Conservation (phyloP, 192 early-diverging fungal genomes). For the Coemansia sp. region DNA sequence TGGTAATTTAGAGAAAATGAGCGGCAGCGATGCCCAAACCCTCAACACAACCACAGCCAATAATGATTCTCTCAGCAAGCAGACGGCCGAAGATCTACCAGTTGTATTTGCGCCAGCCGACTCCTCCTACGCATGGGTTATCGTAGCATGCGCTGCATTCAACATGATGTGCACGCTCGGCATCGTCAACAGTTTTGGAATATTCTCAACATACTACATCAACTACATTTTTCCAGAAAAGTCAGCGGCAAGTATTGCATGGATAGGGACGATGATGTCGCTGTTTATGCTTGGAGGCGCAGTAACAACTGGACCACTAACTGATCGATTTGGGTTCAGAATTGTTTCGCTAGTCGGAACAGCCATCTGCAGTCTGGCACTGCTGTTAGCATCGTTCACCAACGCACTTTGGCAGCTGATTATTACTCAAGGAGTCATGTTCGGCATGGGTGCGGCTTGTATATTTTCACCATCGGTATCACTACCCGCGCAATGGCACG, state of each 20-base stretch:
- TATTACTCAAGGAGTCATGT: constrained; percentile 70
- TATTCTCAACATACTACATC: constrained; percentile 42
- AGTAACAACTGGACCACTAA: constrained; percentile 30
- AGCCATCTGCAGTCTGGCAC: constrained; percentile 15
- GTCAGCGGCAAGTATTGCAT: constrained; percentile 35
- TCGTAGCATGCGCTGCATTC: constrained; percentile 32
- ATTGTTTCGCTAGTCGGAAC: constrained; percentile 22
- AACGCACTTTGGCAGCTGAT: constrained; percentile 66
- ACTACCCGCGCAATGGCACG: constrained; percentile 74
- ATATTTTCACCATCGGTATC: constrained; percentile 69
- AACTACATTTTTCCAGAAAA: constrained; percentile 32
- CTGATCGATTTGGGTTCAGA: constrained; percentile 40
- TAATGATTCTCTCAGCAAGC: not conserved
- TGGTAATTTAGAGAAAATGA: not conserved
- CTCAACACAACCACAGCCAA: not conserved
- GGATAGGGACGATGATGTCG: constrained; percentile 42
- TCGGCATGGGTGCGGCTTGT: constrained; percentile 67
- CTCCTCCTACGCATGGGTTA: constrained; percentile 35
- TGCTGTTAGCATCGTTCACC: constrained; percentile 38
- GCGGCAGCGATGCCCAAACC: not conserved
- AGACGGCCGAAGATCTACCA: not conserved
- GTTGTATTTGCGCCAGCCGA: constrained; percentile 15
- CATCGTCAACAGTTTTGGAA: constrained; percentile 43
- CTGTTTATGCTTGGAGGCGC: constrained; percentile 40
- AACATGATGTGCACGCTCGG: constrained; percentile 42